These are phyloP conservation scores for Arachis hypogaea DNA, from an alignment of 306 rosid genomes.

Conservation along the genomic window DNA sequence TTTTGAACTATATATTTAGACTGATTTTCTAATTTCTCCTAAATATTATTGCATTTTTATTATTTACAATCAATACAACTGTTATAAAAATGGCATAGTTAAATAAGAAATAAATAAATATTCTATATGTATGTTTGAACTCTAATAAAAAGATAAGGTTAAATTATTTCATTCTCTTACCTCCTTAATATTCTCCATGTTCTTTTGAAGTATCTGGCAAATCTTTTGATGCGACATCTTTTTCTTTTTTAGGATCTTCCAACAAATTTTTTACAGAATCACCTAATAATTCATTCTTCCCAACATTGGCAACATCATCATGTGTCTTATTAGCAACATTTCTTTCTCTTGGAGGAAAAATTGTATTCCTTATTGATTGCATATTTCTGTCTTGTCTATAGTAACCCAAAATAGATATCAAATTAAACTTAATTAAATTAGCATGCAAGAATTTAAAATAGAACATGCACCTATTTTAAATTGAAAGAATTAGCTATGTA, in stretches of 20 bases:
- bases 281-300: slow-evolving; percentile 65
- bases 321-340: slow-evolving; percentile 33
- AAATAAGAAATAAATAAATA: too few species aligned
- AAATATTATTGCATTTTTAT: too few species aligned
- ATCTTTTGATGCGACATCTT: slow-evolving; percentile 53
- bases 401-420: slow-evolving; percentile 3
- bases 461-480: background rate
- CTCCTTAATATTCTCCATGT: slow-evolving; percentile 49
- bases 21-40: too few species aligned
- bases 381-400: slow-evolving; percentile 71
- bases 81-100: too few species aligned
- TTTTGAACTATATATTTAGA: too few species aligned
- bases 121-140: too few species aligned
- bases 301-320: slow-evolving; percentile 45
- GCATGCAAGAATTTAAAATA: slow-evolving; percentile 12
- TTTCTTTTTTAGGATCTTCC: slow-evolving; percentile 51
- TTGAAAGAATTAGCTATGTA: background rate
- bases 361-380: slow-evolving; percentile 70
- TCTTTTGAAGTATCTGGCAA: slow-evolving; percentile 37
- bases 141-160: too few species aligned
- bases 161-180: slow-evolving; percentile 41
- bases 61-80: too few species aligned
- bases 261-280: slow-evolving; percentile 52
- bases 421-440: slow-evolving; percentile 15
- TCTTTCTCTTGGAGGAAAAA: slow-evolving; percentile 64